Conservation (phyloP, 2,329 filamentous ascomycete genomes). For the Cercospora berteroae region DNA sequence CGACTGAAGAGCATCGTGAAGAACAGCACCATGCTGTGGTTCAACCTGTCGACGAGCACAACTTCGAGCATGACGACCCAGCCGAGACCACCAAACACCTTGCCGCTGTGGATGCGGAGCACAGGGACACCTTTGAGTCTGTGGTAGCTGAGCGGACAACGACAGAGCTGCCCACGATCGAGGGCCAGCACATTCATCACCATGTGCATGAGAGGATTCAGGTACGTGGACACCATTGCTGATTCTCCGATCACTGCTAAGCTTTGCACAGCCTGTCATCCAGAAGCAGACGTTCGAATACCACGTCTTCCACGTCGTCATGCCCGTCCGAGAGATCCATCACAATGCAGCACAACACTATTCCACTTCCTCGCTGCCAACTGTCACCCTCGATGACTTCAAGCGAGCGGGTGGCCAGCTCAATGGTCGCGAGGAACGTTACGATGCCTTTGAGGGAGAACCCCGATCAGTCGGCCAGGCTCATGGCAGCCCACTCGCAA, state of each 20-base stretch:
- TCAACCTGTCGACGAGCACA: slow-evolving; percentile 57
- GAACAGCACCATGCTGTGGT: slow-evolving; percentile 63
- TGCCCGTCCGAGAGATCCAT: slow-evolving; percentile 69
- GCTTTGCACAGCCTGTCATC: slow-evolving; percentile 46
- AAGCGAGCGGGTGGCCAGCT: slow-evolving; percentile 54
- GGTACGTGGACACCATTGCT: neutral
- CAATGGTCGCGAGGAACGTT: slow-evolving; percentile 53
- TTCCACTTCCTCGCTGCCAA: slow-evolving; percentile 60
- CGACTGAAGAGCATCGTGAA: slow-evolving; percentile 55
- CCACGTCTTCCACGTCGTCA: slow-evolving; percentile 65
- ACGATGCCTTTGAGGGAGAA: slow-evolving; percentile 62
- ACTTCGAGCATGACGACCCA: slow-evolving; percentile 60
- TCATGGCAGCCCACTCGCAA: slow-evolving; percentile 12
- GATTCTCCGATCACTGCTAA: neutral
- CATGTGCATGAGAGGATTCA: slow-evolving; percentile 63
- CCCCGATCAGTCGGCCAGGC: slow-evolving; percentile 44
- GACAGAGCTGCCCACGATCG: slow-evolving; percentile 49
- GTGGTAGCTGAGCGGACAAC: slow-evolving; percentile 51
- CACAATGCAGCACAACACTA: slow-evolving; percentile 66
- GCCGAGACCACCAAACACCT: slow-evolving; percentile 49
- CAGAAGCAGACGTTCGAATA: slow-evolving; percentile 66
- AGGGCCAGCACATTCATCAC: slow-evolving; percentile 63
- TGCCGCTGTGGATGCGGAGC: slow-evolving; percentile 54
- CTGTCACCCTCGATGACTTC: slow-evolving; percentile 64
- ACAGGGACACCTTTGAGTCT: slow-evolving; percentile 50